Evolutionary conservation across 169 alveolate genomes (phyloP).

Genomic region (Plasmodium knowlesi): DNA sequence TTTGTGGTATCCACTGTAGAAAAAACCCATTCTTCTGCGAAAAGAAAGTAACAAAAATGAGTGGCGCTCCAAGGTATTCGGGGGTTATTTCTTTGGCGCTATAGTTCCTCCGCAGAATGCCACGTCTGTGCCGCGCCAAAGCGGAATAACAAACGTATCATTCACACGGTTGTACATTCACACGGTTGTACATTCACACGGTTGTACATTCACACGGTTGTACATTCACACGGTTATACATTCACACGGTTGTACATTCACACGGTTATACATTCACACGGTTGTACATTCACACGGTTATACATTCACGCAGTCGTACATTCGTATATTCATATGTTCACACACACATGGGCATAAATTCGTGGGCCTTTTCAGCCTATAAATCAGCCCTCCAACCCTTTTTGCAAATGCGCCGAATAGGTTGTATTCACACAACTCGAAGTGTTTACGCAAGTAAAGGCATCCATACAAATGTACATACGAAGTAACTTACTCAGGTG

Average conservation of each 20-base stretch:
- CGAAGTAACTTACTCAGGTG: background rate
- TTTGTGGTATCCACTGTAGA: slow-evolving; percentile 60
- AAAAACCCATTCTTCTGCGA: slow-evolving; percentile 48
- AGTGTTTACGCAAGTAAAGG: background rate
- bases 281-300: background rate
- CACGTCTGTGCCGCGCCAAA: background rate
- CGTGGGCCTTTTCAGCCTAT: background rate
- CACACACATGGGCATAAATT: background rate
- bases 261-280: too few species aligned
- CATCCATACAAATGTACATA: background rate
- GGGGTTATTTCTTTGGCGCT: background rate
- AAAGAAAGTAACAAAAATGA: background rate
- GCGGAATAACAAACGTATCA: background rate
- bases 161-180: background rate
- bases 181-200: too few species aligned
- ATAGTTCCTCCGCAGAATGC: background rate
- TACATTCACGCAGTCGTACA: background rate
- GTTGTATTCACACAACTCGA: background rate
- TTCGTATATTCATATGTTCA: too few species aligned
- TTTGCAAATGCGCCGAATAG: background rate
- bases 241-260: background rate
- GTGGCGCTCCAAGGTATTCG: background rate
- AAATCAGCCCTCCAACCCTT: background rate
- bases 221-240: background rate
- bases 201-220: background rate